Percentiles rank a stretch among this genome's conserved stretches.
Evolutionary conservation across 306 rosid genomes (phyloP).

Genomic region (Pterocarpus macrocarpus): DNA sequence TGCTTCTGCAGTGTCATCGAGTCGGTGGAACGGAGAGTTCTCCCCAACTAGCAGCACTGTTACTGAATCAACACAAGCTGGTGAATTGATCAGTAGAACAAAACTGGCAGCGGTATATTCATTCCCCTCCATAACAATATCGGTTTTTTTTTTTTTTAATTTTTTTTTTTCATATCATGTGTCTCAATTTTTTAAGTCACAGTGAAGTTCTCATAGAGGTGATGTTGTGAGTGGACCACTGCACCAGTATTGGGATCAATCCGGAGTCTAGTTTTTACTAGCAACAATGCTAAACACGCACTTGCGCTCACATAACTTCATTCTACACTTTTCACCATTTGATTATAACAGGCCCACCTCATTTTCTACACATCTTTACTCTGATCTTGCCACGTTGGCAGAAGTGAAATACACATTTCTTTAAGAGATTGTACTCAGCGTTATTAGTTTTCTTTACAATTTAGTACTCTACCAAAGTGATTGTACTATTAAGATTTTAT

Average conservation of each 20-base stretch:
- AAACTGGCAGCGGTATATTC: conserved; percentile 58
- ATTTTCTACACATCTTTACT: neutral
- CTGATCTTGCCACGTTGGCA: neutral
- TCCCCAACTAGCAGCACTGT: conserved; percentile 78
- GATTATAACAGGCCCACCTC: neutral
- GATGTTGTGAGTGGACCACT: conserved; percentile 11
- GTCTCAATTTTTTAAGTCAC: neutral
- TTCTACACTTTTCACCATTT: too few species aligned
- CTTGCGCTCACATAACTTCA: neutral
- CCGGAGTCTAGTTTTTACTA: conserved; percentile 29
- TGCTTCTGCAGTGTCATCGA: conserved; percentile 63
- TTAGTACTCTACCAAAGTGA: neutral
- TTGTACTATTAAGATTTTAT: neutral
- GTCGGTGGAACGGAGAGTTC: conserved; percentile 88
- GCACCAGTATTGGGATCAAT: conserved; percentile 6
- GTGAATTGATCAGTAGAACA: conserved; percentile 82
- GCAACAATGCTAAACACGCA: neutral
- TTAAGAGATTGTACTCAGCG: neutral
- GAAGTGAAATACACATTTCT: neutral
- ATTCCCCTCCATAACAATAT: conserved; percentile 11
- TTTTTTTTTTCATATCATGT: conserved; percentile 10
- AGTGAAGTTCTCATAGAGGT: conserved; percentile 2
- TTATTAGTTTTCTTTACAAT: neutral
- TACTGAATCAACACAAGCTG: conserved; percentile 86
- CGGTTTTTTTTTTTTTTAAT: conserved; percentile 3